Conservation (phyloP, 1,284 basidiomycete genomes). For the Grifola frondosa region DNA sequence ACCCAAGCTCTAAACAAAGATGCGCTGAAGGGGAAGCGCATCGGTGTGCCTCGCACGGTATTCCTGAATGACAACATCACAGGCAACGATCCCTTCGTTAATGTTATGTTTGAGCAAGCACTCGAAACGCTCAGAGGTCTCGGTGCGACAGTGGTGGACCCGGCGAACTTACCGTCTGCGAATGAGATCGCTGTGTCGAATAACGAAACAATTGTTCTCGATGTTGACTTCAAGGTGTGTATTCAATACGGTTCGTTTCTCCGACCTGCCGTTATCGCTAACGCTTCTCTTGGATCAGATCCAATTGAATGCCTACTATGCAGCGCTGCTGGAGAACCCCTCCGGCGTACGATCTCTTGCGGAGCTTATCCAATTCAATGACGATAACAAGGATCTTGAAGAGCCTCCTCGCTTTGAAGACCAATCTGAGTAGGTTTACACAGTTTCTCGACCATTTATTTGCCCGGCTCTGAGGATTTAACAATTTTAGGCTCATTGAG, state of each 20-base stretch:
- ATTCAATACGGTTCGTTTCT: not conserved
- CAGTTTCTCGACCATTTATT: slow-evolving; percentile 3
- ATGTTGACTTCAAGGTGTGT: slow-evolving; percentile 56
- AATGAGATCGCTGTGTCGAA: slow-evolving; percentile 49
- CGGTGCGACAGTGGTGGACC: slow-evolving; percentile 62
- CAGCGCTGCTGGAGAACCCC: slow-evolving; percentile 44
- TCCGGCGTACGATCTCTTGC: slow-evolving; percentile 53
- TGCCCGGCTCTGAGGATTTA: not conserved
- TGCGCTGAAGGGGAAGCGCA: slow-evolving; percentile 54
- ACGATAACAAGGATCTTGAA: slow-evolving; percentile 48
- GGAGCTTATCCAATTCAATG: slow-evolving; percentile 56
- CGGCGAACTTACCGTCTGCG: slow-evolving; percentile 58
- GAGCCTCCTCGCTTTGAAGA: slow-evolving; percentile 46
- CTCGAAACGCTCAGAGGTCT: slow-evolving; percentile 46
- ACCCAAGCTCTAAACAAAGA: slow-evolving; percentile 47
- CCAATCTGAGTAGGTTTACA: slow-evolving; percentile 41
- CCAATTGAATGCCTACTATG: slow-evolving; percentile 50
- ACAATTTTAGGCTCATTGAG: slow-evolving; percentile 41
- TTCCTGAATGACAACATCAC: slow-evolving; percentile 45
- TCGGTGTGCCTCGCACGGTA: slow-evolving; percentile 53
- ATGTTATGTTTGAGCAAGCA: slow-evolving; percentile 49
- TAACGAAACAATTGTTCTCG: slow-evolving; percentile 54
- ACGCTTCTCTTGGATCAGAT: slow-evolving; percentile 34
- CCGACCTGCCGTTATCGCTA: not conserved
- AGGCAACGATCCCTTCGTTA: slow-evolving; percentile 43